phyloP scores from a whole-genome alignment of 2,329 filamentous ascomycete genomes.

The Aspergillus terreus region DNA sequence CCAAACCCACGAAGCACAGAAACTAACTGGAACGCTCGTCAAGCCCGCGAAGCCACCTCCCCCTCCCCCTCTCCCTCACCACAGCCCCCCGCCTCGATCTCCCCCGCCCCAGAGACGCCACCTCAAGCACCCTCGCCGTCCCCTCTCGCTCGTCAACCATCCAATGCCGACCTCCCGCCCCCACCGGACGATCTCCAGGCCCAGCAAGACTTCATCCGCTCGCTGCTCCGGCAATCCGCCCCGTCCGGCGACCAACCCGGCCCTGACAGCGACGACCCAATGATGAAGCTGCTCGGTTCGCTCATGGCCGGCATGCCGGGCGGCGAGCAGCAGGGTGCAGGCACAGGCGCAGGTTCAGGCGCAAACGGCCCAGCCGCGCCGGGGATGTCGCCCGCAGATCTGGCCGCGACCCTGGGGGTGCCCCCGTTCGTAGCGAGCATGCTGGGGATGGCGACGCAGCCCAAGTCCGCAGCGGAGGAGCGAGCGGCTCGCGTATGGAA shows the following conservation, averaged over 20 bases:
- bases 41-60: constrained; percentile 24
- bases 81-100: constrained; percentile 17
- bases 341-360: constrained; percentile 17
- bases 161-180: constrained; percentile 13
- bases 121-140: constrained; percentile 14
- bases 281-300: constrained; percentile 34
- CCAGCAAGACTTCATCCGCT: constrained; percentile 42
- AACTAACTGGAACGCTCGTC: neutral
- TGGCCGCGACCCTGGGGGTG: constrained; percentile 43
- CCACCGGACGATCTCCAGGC: constrained; percentile 32
- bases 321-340: constrained; percentile 16
- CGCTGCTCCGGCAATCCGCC: constrained; percentile 32
- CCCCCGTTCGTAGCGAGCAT: constrained; percentile 38
- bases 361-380: constrained; percentile 6
- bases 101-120: constrained; percentile 9
- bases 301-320: constrained; percentile 31
- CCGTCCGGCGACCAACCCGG: constrained; percentile 20
- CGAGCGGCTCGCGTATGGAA: constrained; percentile 48
- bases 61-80: constrained; percentile 27
- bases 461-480: constrained; percentile 34
- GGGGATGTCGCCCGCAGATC: constrained; percentile 21
- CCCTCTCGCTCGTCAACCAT: constrained; percentile 6
- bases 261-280: constrained; percentile 30
- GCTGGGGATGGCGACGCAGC: constrained; percentile 35
- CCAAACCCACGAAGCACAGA: neutral